These are phyloP conservation scores for Lecanoromycetidae sp. DNA, from an alignment of 2,329 filamentous ascomycete species.

Conservation along the genomic window DNA sequence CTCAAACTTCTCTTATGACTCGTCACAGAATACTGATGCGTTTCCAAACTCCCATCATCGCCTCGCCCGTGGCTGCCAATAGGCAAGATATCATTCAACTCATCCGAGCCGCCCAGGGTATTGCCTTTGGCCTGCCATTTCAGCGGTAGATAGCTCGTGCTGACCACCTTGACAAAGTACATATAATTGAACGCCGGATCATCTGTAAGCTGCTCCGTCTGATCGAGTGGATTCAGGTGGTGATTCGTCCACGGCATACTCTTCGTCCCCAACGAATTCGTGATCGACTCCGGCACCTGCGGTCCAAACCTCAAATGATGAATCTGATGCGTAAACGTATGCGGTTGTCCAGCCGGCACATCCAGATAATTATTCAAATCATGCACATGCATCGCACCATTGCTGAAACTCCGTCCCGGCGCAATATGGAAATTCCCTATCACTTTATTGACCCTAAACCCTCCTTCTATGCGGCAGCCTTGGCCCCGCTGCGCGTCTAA, in stretches of 20 bases:
- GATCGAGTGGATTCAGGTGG: slow-evolving; percentile 83
- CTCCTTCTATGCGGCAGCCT: slow-evolving; percentile 87
- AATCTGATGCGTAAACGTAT: slow-evolving; percentile 81
- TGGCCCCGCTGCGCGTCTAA: slow-evolving; percentile 79
- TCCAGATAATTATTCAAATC: slow-evolving; percentile 94
- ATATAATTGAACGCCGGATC: slow-evolving; percentile 91
- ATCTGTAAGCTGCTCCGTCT: slow-evolving; percentile 59
- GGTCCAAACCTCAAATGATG: slow-evolving; percentile 89
- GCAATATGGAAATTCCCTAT: slow-evolving; percentile 98
- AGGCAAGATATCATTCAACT: slow-evolving; percentile 31
- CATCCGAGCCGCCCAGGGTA: slow-evolving; percentile 3
- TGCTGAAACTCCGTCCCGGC: slow-evolving; percentile 89
- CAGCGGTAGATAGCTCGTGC: slow-evolving; percentile 84
- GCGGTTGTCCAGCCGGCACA: slow-evolving; percentile 51
- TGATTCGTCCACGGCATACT: slow-evolving; percentile 66
- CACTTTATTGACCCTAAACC: slow-evolving; percentile 92
- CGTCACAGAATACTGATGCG: slow-evolving; percentile 96
- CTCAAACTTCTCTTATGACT: slow-evolving; percentile 82
- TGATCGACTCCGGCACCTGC: slow-evolving; percentile 63
- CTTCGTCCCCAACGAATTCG: slow-evolving; percentile 46
- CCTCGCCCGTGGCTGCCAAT: slow-evolving; percentile 58
- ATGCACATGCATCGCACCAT: slow-evolving; percentile 93
- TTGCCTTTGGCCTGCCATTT: slow-evolving; percentile 60
- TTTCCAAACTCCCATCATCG: slow-evolving; percentile 73
- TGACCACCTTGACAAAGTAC: slow-evolving; percentile 99